phyloP scores from a whole-genome alignment of 768 basidiomycete species.

The Kwoniella sp. region DNA sequence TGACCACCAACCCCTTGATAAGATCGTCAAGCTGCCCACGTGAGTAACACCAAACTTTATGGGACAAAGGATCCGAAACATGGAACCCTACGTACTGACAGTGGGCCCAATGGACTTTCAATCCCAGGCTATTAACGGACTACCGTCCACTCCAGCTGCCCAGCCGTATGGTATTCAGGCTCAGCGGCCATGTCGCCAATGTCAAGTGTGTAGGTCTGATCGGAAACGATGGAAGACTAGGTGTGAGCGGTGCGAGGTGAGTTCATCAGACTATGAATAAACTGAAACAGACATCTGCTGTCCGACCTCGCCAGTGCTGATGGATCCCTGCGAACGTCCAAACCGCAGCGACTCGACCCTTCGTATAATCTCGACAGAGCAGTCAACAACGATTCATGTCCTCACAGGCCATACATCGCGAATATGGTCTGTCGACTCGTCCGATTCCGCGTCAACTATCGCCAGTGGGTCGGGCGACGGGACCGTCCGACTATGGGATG shows the following conservation, averaged over 20 bases:
- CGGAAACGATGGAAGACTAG: constrained; percentile 24
- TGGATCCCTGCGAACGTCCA: neutral
- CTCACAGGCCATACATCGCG: constrained; percentile 49
- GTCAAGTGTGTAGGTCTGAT: constrained; percentile 50
- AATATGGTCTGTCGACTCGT: constrained; percentile 47
- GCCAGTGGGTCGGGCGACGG: constrained; percentile 52
- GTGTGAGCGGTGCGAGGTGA: constrained; percentile 50
- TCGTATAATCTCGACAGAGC: constrained; percentile 40
- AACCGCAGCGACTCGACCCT: constrained; percentile 48
- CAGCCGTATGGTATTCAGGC: constrained; percentile 24
- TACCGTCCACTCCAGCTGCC: constrained; percentile 45
- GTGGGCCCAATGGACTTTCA: constrained; percentile 9
- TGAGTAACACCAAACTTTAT: constrained; percentile 30
- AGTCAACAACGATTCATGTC: constrained; percentile 24
- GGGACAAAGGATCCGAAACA: too few relatives aligned
- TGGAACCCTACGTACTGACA: too few relatives aligned
- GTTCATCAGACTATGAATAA: neutral
- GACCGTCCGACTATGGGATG: constrained; percentile 48
- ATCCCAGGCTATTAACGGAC: constrained; percentile 44
- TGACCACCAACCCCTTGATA: neutral
- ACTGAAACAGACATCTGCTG: neutral
- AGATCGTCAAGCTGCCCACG: constrained; percentile 28
- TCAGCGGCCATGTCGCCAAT: constrained; percentile 44
- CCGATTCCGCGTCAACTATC: constrained; percentile 14
- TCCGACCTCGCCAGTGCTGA: neutral